Conservation (phyloP, 371 early-diverging fungal genomes). For the Fennellomyces sp. region DNA sequence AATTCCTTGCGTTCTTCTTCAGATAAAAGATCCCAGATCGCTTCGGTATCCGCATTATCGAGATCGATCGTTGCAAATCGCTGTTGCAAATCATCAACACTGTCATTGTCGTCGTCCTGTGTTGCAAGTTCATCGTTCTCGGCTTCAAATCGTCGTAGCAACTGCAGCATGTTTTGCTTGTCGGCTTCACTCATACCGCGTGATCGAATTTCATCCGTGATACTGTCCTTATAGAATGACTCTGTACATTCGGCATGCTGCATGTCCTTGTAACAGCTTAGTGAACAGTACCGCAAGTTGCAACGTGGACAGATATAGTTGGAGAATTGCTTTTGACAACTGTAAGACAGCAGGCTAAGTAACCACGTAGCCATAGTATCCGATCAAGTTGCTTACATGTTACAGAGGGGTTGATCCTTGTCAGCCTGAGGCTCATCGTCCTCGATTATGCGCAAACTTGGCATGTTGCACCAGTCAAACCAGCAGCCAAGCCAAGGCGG, state of each 20-base stretch:
- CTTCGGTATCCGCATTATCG: conserved; percentile 50
- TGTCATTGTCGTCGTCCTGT: conserved; percentile 36
- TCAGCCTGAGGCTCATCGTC: neutral
- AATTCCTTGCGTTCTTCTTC: conserved; percentile 60
- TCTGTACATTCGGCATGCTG: conserved; percentile 66
- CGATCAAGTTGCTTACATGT: neutral
- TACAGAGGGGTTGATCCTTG: neutral
- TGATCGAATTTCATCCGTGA: conserved; percentile 62
- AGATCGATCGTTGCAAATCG: conserved; percentile 56
- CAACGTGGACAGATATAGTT: conserved; percentile 76
- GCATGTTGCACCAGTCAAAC: too few relatives aligned
- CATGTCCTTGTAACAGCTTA: conserved; percentile 65
- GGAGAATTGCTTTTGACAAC: conserved; percentile 57
- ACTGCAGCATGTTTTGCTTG: conserved; percentile 54
- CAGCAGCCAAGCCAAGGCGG: too few relatives aligned
- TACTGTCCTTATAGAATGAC: conserved; percentile 64
- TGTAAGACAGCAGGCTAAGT: conserved; percentile 9
- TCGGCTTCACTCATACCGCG: conserved; percentile 41
- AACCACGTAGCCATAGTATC: neutral
- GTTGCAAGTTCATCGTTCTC: conserved; percentile 25
- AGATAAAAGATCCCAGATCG: conserved; percentile 56
- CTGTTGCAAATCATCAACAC: conserved; percentile 44
- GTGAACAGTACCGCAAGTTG: conserved; percentile 69
- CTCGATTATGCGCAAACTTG: neutral
- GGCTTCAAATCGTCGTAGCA: conserved; percentile 57